Conservation (phyloP, 169 alveolate species). For the Plasmodium inui region DNA sequence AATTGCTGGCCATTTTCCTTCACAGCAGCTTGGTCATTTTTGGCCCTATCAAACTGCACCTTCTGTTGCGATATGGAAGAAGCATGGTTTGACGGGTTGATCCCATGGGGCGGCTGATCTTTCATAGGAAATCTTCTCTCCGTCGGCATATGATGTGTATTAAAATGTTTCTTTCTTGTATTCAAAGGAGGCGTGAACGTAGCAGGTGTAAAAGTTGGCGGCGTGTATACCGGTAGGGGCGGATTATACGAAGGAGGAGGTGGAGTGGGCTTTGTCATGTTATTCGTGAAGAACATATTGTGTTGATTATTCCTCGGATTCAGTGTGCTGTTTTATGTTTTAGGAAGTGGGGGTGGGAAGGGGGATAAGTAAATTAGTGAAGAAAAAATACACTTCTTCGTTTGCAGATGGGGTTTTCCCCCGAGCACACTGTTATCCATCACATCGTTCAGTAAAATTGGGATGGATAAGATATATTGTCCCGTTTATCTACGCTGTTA, state of each 20-base stretch:
- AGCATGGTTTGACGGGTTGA: not conserved
- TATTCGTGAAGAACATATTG: not conserved
- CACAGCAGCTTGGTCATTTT: not conserved
- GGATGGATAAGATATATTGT: not conserved
- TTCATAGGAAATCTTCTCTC: not conserved
- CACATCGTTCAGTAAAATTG: not conserved
- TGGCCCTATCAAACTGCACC: not conserved
- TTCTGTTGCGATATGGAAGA: not conserved
- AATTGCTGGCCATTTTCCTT: not conserved
- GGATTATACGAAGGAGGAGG: slow-evolving; percentile 5
- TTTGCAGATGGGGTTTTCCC: not conserved
- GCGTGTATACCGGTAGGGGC: not conserved
- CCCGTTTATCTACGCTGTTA: not conserved
- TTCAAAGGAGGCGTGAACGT: not conserved
- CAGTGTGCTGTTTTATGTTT: not conserved
- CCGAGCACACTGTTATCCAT: not conserved
- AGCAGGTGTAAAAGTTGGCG: not conserved
- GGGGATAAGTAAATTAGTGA: not conserved
- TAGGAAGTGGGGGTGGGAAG: not conserved
- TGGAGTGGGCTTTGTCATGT: not conserved
- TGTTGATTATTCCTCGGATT: not conserved
- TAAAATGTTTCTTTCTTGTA: not conserved
- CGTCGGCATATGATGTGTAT: not conserved
- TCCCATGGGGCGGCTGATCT: not conserved
- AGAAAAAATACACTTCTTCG: too few relatives aligned